These are phyloP conservation scores for Marasmius fiardii DNA, from an alignment of 1,284 basidiomycete genomes.

Conservation along the genomic window DNA sequence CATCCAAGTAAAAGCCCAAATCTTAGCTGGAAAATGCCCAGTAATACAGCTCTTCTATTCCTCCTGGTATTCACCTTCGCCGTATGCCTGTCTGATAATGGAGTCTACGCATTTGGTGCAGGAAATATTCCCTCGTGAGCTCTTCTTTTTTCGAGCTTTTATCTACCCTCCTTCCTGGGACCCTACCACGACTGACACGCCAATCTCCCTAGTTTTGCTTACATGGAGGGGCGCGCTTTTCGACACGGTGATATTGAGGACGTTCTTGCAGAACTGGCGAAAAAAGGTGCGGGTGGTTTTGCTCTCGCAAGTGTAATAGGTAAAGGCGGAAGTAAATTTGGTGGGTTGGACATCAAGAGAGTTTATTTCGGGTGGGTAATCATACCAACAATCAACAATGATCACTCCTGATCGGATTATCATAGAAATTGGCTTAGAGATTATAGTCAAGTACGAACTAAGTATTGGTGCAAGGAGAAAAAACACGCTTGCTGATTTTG, in stretches of 20 bases:
- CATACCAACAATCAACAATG: not conserved
- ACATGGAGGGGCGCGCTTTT: conserved; percentile 77
- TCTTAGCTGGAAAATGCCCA: conserved; percentile 1
- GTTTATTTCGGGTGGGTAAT: conserved; percentile 71
- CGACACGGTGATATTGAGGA: conserved; percentile 87
- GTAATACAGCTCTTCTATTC: conserved; percentile 28
- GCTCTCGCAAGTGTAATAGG: conserved; percentile 59
- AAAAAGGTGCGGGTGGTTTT: conserved; percentile 59
- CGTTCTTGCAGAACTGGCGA: conserved; percentile 58
- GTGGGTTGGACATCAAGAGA: conserved; percentile 68
- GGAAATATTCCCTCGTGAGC: conserved; percentile 72
- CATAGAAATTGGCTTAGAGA: conserved; percentile 77
- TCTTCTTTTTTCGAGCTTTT: conserved; percentile 14
- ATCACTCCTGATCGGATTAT: conserved; percentile 9
- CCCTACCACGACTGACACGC: not conserved
- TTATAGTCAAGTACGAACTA: conserved; percentile 60
- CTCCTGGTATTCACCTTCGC: conserved; percentile 45
- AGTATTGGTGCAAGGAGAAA: not conserved
- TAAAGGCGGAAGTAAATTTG: conserved; percentile 66
- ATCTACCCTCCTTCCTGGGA: not conserved
- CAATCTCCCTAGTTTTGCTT: conserved; percentile 50
- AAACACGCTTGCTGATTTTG: not conserved
- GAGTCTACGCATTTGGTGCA: conserved; percentile 71
- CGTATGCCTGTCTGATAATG: conserved; percentile 53
- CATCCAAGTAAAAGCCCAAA: not conserved